Percentiles rank a stretch among this genome's conserved stretches.
Conservation (phyloP, 805 yeast species). For the Sugiyamaella valdiviana region DNA sequence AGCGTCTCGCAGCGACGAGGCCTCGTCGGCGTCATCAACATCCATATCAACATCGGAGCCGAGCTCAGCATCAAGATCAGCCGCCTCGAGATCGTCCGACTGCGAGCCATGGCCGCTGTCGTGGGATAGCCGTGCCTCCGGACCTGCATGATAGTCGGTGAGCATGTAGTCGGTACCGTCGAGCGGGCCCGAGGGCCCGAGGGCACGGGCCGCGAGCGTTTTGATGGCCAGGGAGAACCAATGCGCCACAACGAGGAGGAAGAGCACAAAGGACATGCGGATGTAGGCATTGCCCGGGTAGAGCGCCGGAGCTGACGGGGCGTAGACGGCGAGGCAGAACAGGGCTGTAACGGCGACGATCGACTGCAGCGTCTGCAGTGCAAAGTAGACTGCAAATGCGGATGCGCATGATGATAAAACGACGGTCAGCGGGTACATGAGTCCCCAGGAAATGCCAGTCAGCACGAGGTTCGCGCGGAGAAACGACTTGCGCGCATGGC, state of each 20-base stretch:
- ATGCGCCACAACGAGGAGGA: conserved; percentile 49
- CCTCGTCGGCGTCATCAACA: conserved; percentile 6
- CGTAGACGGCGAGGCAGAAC: conserved; percentile 50
- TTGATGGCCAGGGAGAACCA: conserved; percentile 47
- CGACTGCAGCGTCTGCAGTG: conserved; percentile 48
- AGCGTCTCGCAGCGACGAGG: conserved; percentile 3
- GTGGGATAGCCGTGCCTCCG: conserved; percentile 17
- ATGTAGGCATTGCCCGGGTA: conserved; percentile 75
- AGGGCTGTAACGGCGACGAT: conserved; percentile 44
- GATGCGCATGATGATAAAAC: conserved; percentile 51
- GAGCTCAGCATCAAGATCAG: conserved; percentile 1
- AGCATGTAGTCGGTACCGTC: conserved; percentile 30
- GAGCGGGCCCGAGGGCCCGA: conserved; percentile 22
- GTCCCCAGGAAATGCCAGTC: conserved; percentile 39
- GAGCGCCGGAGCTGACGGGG: conserved; percentile 52
- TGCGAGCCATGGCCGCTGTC: conserved; percentile 23
- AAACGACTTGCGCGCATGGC: conserved; percentile 45
- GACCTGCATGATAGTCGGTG: conserved; percentile 11
- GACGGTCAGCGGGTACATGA: conserved; percentile 63
- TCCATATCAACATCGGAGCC: conserved; percentile 6
- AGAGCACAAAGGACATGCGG: conserved; percentile 55
- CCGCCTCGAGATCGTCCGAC: conserved; percentile 5
- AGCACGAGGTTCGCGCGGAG: conserved; percentile 50
- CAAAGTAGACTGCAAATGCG: conserved; percentile 50
- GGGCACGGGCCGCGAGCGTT: conserved; percentile 41